phyloP scores from a whole-genome alignment of 2,329 filamentous ascomycete species.

The Xylogone sp. region DNA sequence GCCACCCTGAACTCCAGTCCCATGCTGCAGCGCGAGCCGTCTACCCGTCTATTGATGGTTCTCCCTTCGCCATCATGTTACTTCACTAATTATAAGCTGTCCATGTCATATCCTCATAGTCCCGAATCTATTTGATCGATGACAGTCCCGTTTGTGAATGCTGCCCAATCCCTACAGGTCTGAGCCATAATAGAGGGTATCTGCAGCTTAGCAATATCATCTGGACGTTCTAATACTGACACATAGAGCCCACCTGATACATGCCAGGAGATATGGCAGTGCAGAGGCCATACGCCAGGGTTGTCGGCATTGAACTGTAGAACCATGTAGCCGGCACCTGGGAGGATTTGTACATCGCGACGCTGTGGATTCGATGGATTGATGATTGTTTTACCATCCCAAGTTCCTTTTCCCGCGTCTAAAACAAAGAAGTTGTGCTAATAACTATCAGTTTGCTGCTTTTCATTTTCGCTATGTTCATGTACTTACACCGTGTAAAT shows the following conservation, averaged over 20 bases:
- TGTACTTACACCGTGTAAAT: constrained; percentile 52
- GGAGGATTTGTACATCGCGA: constrained; percentile 47
- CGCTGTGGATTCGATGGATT: constrained; percentile 46
- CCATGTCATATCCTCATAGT: constrained; percentile 1
- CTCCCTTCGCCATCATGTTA: too few relatives aligned
- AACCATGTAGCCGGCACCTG: constrained; percentile 36
- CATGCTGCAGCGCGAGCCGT: too few relatives aligned
- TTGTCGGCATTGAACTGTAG: constrained; percentile 45
- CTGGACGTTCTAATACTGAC: constrained; percentile 30
- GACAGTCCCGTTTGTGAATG: constrained; percentile 43
- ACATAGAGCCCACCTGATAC: constrained; percentile 35
- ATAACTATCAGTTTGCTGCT: constrained; percentile 58
- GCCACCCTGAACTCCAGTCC: too few relatives aligned
- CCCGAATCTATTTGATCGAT: constrained; percentile 42
- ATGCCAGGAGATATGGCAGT: constrained; percentile 49
- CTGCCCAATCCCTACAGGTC: constrained; percentile 49
- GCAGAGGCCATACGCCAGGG: constrained; percentile 48
- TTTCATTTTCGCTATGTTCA: background rate
- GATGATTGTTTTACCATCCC: constrained; percentile 24
- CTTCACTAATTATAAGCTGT: too few relatives aligned
- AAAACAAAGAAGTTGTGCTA: constrained; percentile 64
- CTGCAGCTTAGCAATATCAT: constrained; percentile 35
- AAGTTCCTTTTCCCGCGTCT: constrained; percentile 37
- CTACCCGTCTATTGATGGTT: too few relatives aligned
- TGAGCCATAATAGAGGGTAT: constrained; percentile 49